Percentiles rank a stretch among this genome's conserved stretches.
Conservation (phyloP, 2,329 filamentous ascomycete species). For the Calonectria multiphialidica region DNA sequence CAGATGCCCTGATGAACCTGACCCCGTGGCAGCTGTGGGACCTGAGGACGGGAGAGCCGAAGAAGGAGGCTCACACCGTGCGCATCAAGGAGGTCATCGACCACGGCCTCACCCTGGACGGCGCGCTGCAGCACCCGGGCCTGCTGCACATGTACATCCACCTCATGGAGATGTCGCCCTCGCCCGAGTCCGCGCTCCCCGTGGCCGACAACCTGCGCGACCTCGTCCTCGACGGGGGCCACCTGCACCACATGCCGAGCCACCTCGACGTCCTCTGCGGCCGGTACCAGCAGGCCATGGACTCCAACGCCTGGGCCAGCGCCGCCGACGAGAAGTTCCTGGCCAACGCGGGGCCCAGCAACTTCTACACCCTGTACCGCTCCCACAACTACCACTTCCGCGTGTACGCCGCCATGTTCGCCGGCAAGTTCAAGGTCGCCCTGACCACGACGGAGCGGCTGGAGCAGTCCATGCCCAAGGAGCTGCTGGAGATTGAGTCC, state of each 20-base stretch:
- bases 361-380: conserved; percentile 84
- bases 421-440: conserved; percentile 72
- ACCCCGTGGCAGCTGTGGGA: conserved; percentile 62
- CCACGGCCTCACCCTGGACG: conserved; percentile 59
- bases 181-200: conserved; percentile 71
- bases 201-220: conserved; percentile 72
- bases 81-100: conserved; percentile 48
- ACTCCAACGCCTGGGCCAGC: conserved; percentile 75
- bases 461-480: conserved; percentile 72
- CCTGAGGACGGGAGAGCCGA: conserved; percentile 48
- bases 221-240: conserved; percentile 76
- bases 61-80: conserved; percentile 40
- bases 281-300: conserved; percentile 76
- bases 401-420: conserved; percentile 84
- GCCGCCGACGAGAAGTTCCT: conserved; percentile 76
- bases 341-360: conserved; percentile 66
- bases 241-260: conserved; percentile 81
- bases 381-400: conserved; percentile 81
- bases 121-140: conserved; percentile 73
- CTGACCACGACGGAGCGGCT: conserved; percentile 70
- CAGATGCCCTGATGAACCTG: conserved; percentile 61
- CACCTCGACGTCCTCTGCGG: conserved; percentile 79
- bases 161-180: conserved; percentile 80
- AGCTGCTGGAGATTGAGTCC: conserved; percentile 71
- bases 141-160: conserved; percentile 82